Evolutionary conservation across 2,329 filamentous ascomycete species (phyloP), one percentile per base, ranked within the genome.

Genomic region (Paracamarosporium sp.): DNA sequence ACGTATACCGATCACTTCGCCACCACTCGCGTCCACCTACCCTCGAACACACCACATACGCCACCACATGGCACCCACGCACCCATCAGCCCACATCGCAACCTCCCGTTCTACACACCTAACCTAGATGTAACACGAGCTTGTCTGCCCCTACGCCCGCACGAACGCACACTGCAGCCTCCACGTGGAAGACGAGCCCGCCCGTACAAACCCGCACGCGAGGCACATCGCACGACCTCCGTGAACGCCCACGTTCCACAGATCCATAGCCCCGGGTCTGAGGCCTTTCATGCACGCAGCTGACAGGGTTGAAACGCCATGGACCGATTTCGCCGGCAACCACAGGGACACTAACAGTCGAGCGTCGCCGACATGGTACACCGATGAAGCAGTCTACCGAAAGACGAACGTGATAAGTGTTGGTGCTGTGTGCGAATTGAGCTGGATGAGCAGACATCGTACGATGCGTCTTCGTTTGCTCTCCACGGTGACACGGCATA

Each of bases 141-240:
- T 27, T 22, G 22, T 27, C 22, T n/a, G 27, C 22, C 15, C 40
- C 3, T 17, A n/a, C 20, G 22, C 22, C 30, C 13, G 30, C 30
- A 6, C 30, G 6, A 20, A 43, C 22, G 22, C 5, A 43, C 22
- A n/a, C 22, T 4, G 22, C 40, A 43, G 22, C 40, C 22, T 43
- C 40, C 40, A 25, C 22, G 40, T 43, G 40, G 40, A 20, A 9
- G 36, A 5, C 36, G 17, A 20, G 31, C 31, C 31, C 38, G 24
- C 7, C 56, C 52, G 46, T 28, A 35, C 46, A 48, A 55, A 50
- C 28, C 48, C 52, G 56, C 53, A 55, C 47, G 56, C 52, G 52
- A 59, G 56, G 25, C 28, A 28, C 13, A 6, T 36, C 27, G 40
- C 45, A 31, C 28, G 35, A 30, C 22, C 22, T 38, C 24, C 28